Base-by-base conservation (phyloP, 208 protist species). In the Leishmania braziliensis region DNA sequence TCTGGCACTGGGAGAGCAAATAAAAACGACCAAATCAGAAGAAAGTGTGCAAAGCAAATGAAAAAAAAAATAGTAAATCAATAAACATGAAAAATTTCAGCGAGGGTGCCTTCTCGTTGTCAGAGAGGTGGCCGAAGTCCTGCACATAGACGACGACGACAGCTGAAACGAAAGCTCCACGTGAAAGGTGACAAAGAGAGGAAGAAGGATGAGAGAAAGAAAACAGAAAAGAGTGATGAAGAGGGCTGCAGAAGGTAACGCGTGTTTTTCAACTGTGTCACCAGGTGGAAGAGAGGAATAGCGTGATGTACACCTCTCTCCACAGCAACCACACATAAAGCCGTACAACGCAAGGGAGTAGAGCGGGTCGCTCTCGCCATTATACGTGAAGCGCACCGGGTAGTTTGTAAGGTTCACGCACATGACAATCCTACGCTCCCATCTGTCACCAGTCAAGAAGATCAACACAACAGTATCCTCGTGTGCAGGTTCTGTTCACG, bases 211-310 rank as follows among this genome's bases (percentile, higher is more conserved):
- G 26, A 3, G 46, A 39, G 6, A n/a, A 8, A 39, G n/a, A 62
- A 63, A 76, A 76, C 33, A 46, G 74, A 29, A 26, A 43, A 50
- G 33, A 66, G 33, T 48, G 74, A 77, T 66, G 74, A 5, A 26
- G 23, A 0, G 23, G 5, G 16, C 1, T 36, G 66, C 14, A 46
- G 66, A 23, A 48, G 39, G 66, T 39, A 39, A 48, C 1, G 23
- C 66, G 16, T 3, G 39, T 20, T 2, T 48, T 71, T 14, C 5
- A 20, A 50, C 8, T 14, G 16, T 48, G 3, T 71, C 39, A 16
- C 66, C 36, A 36, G 9, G 16, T 33, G 46, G 36, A 29, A 20
- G n/a, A 18, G n/a, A 8, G 36, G 48, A 29, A 53, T 14, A 65
- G 53, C 36, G 66, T 39, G 16, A 56, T 23, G 26, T 48, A 6